Conservation (phyloP, 179 eudicot genomes). For the Silene vulgaris region DNA sequence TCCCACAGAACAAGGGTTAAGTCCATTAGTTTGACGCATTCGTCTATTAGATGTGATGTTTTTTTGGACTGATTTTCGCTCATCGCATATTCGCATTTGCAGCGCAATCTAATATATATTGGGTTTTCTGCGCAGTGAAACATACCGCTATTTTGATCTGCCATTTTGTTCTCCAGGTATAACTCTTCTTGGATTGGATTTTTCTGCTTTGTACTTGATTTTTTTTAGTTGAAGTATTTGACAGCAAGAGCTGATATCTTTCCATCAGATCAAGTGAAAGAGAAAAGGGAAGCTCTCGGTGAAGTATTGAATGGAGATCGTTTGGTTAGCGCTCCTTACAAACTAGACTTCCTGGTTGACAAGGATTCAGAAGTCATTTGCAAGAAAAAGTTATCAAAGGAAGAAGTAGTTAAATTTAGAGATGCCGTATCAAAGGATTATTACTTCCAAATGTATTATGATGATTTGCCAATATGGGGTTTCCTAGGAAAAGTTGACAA, state of each 20-base stretch:
- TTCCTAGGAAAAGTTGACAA: constrained; percentile 43
- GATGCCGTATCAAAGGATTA: constrained; percentile 46
- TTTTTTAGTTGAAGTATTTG: constrained; percentile 1
- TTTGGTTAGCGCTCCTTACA: constrained; percentile 41
- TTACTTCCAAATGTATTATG: constrained; percentile 46
- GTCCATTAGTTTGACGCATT: background rate
- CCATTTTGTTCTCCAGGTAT: constrained; percentile 43
- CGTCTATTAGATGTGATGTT: background rate
- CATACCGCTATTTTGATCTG: constrained; percentile 45
- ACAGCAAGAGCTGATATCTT: background rate
- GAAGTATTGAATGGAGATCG: constrained; percentile 20
- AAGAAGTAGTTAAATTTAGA: constrained; percentile 33
- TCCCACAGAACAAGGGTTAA: no score
- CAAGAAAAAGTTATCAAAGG: constrained; percentile 34
- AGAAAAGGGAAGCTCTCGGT: constrained; percentile 43
- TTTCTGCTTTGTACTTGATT: background rate
- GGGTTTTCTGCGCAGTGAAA: constrained; percentile 36
- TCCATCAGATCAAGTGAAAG: constrained; percentile 33
- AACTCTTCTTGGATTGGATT: background rate
- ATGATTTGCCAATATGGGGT: constrained; percentile 44
- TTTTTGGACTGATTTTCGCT: constrained; percentile 1
- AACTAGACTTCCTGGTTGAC: constrained; percentile 37
- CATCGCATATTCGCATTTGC: background rate
- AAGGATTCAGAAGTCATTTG: constrained; percentile 40
- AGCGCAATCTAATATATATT: constrained; percentile 6